phyloP scores from a whole-genome alignment of 306 rosid species.

The Begonia peltatifolia region DNA sequence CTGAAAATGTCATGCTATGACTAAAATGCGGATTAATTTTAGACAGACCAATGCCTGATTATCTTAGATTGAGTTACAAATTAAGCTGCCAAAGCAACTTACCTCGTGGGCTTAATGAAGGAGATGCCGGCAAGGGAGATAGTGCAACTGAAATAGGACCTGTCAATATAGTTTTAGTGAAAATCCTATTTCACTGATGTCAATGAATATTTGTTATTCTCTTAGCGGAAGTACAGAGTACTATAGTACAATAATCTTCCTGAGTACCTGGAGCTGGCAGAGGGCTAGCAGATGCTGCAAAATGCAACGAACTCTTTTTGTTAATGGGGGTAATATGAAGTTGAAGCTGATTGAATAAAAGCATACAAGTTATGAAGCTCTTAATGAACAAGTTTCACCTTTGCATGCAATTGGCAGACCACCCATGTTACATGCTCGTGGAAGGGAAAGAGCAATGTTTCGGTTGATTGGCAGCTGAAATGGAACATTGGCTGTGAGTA shows the following conservation, averaged over 20 bases:
- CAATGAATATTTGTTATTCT: not conserved
- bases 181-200: not conserved
- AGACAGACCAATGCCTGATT: not conserved
- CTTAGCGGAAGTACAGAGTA: not conserved
- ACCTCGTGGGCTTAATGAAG: not conserved
- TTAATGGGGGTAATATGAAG: not conserved
- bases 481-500: constrained; percentile 51
- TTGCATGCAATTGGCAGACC: constrained; percentile 26
- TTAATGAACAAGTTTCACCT: constrained; percentile 9
- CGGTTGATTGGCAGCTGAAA: constrained; percentile 35
- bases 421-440: constrained; percentile 37
- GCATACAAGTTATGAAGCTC: too few relatives aligned
- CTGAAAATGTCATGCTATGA: not conserved
- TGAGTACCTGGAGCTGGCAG: not conserved
- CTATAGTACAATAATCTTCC: not conserved
- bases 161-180: not conserved
- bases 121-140: not conserved
- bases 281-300: not conserved
- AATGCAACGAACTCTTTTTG: not conserved
- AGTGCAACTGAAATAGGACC: not conserved
- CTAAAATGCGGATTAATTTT: not conserved
- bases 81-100: not conserved
- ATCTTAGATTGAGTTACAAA: not conserved
- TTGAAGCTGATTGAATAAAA: too few relatives aligned
- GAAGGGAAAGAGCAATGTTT: constrained; percentile 28